Evolutionary conservation across 2,329 filamentous ascomycete genomes (phyloP), one percentile per base, ranked within the genome.

Genomic region (Canariomyces notabilis): DNA sequence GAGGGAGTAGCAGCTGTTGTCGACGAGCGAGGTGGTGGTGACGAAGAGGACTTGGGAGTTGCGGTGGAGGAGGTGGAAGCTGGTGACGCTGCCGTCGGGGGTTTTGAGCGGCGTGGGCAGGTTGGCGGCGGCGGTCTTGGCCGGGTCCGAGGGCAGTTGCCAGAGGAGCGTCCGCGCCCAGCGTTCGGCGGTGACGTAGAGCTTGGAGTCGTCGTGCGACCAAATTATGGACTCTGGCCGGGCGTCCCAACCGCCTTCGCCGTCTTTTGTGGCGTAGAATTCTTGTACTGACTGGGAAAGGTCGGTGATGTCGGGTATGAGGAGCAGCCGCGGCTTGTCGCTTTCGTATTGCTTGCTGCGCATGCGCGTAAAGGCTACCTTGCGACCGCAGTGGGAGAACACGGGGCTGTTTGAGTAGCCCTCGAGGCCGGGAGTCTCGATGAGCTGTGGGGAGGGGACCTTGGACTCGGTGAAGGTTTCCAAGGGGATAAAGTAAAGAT

Each of bases 291-390:
- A 75, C n/a, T 48, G 45, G 49, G 69, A 69, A 8, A 81, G 66
- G 49, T 82, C 74, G 12, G 63, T 64, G 39, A 87, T 68, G 55
- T 87, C 75, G 1, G 79, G 75, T 6, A 87, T 64, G 2, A 88
- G 67, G 51, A 89, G 67, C 4, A 89, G 68, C 36, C 82, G 76
- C 36, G 83, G 76, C 63, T 85, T 85, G 68, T 95, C 89, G 14
- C 84, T 79, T 65, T 96, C 89, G 62, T 95, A 95, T 49, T 84
- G 80, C 42, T 79, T 74, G 46, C 76, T 76, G 52, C 78, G 76
- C 89, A 94, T 95, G 51, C 86, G 80, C 22, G 87, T 73, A 62
- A 94, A 95, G 2, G 80, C 87, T 20, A 91, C 71, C 49, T 77
- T 76, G 29, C 73, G 77, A 8, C 87, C 87, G 58, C 85, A 76